Evolutionary conservation across 495 filamentous ascomycete species (phyloP).

Genomic region (Neurospora sublineolata): DNA sequence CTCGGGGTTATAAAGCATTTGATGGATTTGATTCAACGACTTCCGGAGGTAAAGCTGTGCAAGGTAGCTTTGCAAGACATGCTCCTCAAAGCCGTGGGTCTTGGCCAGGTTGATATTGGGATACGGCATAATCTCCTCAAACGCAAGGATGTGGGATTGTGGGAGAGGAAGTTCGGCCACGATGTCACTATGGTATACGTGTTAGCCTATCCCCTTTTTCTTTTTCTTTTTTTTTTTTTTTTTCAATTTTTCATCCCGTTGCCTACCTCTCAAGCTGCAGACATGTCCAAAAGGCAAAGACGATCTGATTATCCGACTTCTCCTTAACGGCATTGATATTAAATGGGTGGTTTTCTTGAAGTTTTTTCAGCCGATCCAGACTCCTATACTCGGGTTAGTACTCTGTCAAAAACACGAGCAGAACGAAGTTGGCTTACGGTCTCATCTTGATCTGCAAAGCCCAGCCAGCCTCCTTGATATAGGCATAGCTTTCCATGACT

Average conservation of each 20-base stretch:
- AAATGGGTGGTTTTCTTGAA: conserved; percentile 16
- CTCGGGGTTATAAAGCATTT: conserved; percentile 60
- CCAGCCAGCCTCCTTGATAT: conserved; percentile 70
- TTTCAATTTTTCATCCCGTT: background rate
- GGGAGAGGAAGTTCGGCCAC: conserved; percentile 79
- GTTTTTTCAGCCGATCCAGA: conserved; percentile 30
- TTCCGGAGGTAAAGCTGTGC: conserved; percentile 81
- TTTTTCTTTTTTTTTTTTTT: too few relatives aligned
- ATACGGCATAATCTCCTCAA: conserved; percentile 55
- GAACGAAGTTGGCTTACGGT: conserved; percentile 47
- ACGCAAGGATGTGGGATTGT: conserved; percentile 63
- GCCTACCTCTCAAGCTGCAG: conserved; percentile 80
- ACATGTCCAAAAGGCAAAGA: conserved; percentile 88
- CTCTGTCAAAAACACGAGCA: background rate
- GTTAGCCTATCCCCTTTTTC: background rate
- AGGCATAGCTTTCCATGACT: conserved; percentile 80
- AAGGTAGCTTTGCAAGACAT: conserved; percentile 68
- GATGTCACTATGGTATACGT: conserved; percentile 54
- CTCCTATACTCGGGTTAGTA: conserved; percentile 19
- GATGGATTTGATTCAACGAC: conserved; percentile 73
- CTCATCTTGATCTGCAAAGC: conserved; percentile 67
- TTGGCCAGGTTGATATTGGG: conserved; percentile 40
- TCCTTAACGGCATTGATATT: conserved; percentile 19
- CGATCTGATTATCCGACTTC: conserved; percentile 43
- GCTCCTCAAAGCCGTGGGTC: conserved; percentile 31